Evolutionary conservation across 495 filamentous ascomycete genomes (phyloP).

Genomic region (Amphirosellinia nigrospora): DNA sequence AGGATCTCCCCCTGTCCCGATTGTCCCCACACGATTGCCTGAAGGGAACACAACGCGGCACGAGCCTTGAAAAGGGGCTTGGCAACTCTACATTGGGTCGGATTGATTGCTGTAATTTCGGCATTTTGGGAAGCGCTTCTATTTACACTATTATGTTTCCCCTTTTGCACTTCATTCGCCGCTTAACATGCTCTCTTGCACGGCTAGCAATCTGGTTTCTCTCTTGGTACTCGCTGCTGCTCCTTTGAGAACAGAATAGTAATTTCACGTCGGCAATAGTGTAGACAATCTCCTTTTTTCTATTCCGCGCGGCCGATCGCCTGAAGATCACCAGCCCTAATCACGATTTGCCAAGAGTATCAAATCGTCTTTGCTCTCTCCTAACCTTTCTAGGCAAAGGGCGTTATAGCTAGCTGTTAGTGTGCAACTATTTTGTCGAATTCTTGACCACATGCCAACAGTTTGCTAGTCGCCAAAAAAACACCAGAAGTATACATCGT

Average conservation of each 20-base stretch:
- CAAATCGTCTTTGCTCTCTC: background rate
- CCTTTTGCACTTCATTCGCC: conserved; percentile 7
- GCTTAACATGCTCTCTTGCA: background rate
- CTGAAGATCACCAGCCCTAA: conserved; percentile 9
- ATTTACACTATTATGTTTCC: background rate
- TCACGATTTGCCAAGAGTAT: conserved; percentile 11
- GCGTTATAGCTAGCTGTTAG: background rate
- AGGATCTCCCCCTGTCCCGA: background rate
- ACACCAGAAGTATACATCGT: too few relatives aligned
- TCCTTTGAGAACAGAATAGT: background rate
- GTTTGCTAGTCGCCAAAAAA: background rate
- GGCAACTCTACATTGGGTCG: conserved; percentile 6
- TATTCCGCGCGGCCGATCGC: background rate
- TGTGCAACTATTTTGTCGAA: background rate
- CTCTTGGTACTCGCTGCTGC: background rate
- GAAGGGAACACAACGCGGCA: conserved; percentile 16
- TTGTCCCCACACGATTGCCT: conserved; percentile 2
- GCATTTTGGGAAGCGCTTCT: conserved; percentile 1
- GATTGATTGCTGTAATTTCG: conserved; percentile 20
- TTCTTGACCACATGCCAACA: background rate
- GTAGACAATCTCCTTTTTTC: background rate
- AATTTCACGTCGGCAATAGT: background rate
- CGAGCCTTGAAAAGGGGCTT: conserved; percentile 22
- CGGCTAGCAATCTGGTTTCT: background rate
- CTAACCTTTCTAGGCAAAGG: conserved; percentile 7